phyloP scores from a whole-genome alignment of 1,139 yeast species.

The Yamadazyma trypodendri region DNA sequence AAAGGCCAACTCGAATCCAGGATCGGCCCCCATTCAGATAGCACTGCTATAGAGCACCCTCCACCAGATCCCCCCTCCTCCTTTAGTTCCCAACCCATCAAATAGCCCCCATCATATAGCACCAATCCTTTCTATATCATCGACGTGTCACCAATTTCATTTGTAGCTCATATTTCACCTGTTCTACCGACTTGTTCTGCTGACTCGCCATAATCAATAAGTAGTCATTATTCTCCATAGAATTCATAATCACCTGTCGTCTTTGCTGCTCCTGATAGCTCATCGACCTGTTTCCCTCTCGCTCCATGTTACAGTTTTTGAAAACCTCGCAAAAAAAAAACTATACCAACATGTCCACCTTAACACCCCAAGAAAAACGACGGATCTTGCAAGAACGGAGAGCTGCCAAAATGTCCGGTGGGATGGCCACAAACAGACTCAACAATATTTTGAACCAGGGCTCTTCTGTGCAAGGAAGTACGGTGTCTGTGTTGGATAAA shows the following conservation, averaged over 20 bases:
- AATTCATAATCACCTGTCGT: slow-evolving; percentile 39
- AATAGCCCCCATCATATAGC: no score
- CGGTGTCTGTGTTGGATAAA: slow-evolving; percentile 38
- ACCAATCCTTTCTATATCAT: no score
- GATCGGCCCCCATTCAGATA: slow-evolving; percentile 26
- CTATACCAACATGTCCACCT: neutral
- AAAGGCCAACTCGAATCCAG: slow-evolving; percentile 8
- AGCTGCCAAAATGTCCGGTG: slow-evolving; percentile 64
- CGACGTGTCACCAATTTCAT: slow-evolving; percentile 16
- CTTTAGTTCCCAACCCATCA: neutral
- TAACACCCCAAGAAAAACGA: slow-evolving; percentile 63
- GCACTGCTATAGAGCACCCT: neutral
- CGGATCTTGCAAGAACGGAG: slow-evolving; percentile 64
- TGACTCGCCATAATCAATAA: slow-evolving; percentile 43
- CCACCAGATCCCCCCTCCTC: neutral
- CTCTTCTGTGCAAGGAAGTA: slow-evolving; percentile 33
- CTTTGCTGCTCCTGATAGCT: slow-evolving; percentile 40
- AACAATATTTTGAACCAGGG: slow-evolving; percentile 46
- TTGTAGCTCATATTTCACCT: slow-evolving; percentile 42
- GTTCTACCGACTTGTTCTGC: slow-evolving; percentile 43
- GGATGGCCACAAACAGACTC: slow-evolving; percentile 56
- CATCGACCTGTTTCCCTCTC: slow-evolving; percentile 5
- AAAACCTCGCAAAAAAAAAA: neutral
- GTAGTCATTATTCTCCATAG: slow-evolving; percentile 45
- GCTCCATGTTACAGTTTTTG: slow-evolving; percentile 2